Percentiles rank a stretch among this genome's conserved stretches.
Evolutionary conservation across 768 basidiomycete genomes (phyloP).

Genomic region (Russula sp.): DNA sequence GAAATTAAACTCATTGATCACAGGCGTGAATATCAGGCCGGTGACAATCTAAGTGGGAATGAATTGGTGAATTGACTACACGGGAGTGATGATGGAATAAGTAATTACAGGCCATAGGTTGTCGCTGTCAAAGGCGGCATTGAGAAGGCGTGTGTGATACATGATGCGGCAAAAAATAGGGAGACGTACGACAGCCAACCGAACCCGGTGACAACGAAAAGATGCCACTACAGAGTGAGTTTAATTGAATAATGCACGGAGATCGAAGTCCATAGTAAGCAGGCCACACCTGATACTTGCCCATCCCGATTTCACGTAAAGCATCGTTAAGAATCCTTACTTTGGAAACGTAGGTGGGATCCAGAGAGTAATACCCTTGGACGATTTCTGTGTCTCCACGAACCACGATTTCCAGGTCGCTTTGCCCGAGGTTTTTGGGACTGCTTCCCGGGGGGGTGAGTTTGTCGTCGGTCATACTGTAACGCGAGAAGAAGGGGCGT

Average conservation of each 20-base stretch:
- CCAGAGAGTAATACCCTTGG: conserved; percentile 29
- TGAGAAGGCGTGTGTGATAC: background rate
- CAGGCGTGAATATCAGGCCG: conserved; percentile 60
- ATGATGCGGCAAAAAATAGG: background rate
- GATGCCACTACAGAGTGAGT: conserved; percentile 44
- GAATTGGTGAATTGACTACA: background rate
- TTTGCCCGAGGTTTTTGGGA: background rate
- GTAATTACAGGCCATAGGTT: conserved; percentile 65
- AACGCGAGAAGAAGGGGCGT: background rate
- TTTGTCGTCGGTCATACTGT: conserved; percentile 21
- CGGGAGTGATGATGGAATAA: background rate
- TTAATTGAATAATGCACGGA: background rate
- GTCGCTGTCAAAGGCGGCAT: conserved; percentile 46
- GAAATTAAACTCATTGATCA: conserved; percentile 62
- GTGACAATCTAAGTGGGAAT: conserved; percentile 51
- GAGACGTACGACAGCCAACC: conserved; percentile 68
- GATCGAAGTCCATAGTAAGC: background rate
- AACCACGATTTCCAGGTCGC: background rate
- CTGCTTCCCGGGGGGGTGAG: background rate
- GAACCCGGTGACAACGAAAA: conserved; percentile 68
- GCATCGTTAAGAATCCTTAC: conserved; percentile 47
- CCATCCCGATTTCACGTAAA: conserved; percentile 56
- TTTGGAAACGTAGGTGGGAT: conserved; percentile 51
- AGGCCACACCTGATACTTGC: conserved; percentile 48
- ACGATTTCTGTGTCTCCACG: conserved; percentile 15